Percentiles rank a stretch among this genome's conserved stretches.
These are phyloP conservation scores for Nannizzia gypsea DNA, from an alignment of 2,329 filamentous ascomycete species.

Conservation along the genomic window DNA sequence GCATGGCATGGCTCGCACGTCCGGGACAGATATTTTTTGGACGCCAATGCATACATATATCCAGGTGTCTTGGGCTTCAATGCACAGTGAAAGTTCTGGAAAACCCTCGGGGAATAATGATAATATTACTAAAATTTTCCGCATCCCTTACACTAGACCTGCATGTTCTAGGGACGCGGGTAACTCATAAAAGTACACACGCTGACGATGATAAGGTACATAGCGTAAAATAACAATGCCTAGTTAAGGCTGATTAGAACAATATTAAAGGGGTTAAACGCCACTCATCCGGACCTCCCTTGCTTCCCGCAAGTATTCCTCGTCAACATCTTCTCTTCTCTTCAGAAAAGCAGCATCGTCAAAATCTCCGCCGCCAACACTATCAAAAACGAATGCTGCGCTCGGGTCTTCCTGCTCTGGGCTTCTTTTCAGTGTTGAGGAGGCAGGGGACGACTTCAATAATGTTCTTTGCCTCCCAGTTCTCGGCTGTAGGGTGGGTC, in stretches of 20 bases:
- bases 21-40: background rate
- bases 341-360: conserved; percentile 36
- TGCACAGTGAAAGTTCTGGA: background rate
- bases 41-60: background rate
- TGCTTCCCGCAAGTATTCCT: conserved; percentile 16
- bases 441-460: conserved; percentile 10
- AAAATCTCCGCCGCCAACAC: conserved; percentile 26
- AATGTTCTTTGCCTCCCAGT: conserved; percentile 18
- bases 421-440: conserved; percentile 14
- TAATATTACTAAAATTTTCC: too few species aligned
- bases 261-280: conserved; percentile 16
- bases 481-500: conserved; percentile 26
- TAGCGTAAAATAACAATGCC: background rate
- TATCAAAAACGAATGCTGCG: conserved; percentile 7
- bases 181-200: background rate
- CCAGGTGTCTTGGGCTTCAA: background rate
- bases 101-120: background rate
- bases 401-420: conserved; percentile 11
- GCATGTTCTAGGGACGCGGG: background rate
- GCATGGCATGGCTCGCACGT: background rate
- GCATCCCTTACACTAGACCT: background rate
- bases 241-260: background rate
- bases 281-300: conserved; percentile 26
- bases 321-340: conserved; percentile 30
- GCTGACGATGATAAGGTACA: background rate